Percentiles rank a stretch among this genome's conserved stretches.
phyloP scores from a whole-genome alignment of 2,329 filamentous ascomycete genomes.

The Diplodia seriata region DNA sequence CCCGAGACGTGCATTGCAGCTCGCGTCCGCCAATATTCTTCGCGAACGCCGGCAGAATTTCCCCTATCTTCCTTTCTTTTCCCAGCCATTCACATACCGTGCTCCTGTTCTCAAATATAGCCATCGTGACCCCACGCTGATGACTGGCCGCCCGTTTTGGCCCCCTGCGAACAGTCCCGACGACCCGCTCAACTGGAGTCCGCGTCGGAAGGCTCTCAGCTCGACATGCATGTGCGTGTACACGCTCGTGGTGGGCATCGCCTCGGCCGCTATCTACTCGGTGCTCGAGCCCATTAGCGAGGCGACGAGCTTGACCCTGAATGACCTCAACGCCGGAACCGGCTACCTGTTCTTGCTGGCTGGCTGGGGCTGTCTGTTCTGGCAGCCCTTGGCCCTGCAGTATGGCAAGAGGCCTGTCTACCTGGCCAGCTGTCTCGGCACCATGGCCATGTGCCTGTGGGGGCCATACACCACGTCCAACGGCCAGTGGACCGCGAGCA shows the following conservation, averaged over 20 bases:
- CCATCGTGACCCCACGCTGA: conserved; percentile 3
- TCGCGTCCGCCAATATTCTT: conserved; percentile 2
- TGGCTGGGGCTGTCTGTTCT: conserved; percentile 60
- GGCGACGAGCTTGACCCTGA: conserved; percentile 55
- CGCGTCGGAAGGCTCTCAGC: conserved; percentile 43
- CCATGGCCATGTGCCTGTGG: conserved; percentile 50
- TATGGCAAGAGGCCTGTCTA: conserved; percentile 61
- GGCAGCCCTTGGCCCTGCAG: conserved; percentile 60
- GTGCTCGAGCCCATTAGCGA: conserved; percentile 57
- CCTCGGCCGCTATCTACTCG: conserved; percentile 58
- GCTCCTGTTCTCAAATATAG: background rate
- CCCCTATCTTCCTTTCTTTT: conserved; percentile 5
- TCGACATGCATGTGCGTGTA: conserved; percentile 56
- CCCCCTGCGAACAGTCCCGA: conserved; percentile 37
- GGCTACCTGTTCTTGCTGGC: conserved; percentile 61
- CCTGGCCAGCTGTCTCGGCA: conserved; percentile 51
- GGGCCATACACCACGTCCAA: conserved; percentile 53
- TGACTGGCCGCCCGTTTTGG: background rate
- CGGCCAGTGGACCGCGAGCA: conserved; percentile 57
- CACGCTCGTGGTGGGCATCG: conserved; percentile 58
- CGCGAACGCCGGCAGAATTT: background rate
- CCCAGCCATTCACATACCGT: background rate
- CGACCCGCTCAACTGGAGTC: conserved; percentile 47
- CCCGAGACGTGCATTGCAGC: conserved; percentile 1
- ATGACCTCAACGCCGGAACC: conserved; percentile 57